Evolutionary conservation across 768 basidiomycete genomes (phyloP).

Genomic region (Leucosporidium yakuticum): DNA sequence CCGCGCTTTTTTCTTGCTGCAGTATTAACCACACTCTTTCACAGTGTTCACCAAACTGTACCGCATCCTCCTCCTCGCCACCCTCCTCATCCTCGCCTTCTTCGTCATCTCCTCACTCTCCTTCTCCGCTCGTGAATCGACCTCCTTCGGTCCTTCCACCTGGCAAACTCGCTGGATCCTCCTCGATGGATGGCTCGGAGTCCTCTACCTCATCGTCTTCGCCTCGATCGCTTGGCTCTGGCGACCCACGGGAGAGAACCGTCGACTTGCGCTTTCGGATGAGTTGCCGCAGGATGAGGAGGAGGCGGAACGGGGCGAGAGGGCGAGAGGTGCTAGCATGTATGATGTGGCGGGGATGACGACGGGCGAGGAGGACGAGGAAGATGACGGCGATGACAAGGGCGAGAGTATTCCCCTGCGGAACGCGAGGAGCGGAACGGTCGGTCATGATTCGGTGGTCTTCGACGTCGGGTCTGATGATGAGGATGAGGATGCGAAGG

Average conservation of each 20-base stretch:
- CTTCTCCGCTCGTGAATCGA: slow-evolving; percentile 82
- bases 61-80: slow-evolving; percentile 73
- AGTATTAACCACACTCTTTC: slow-evolving; percentile 49
- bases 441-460: neutral
- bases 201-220: slow-evolving; percentile 67
- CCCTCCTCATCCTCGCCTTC: slow-evolving; percentile 75
- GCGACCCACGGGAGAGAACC: slow-evolving; percentile 84
- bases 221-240: slow-evolving; percentile 77
- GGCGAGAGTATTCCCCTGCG: neutral
- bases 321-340: slow-evolving; percentile 66
- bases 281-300: slow-evolving; percentile 92
- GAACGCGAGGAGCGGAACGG: neutral
- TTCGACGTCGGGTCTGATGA: neutral
- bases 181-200: slow-evolving; percentile 85
- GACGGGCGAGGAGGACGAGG: slow-evolving; percentile 52
- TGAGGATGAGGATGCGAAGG: neutral
- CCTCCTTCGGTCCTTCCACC: slow-evolving; percentile 30
- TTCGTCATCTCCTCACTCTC: slow-evolving; percentile 87
- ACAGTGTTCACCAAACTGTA: slow-evolving; percentile 83
- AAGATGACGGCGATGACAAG: slow-evolving; percentile 7
- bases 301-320: slow-evolving; percentile 74
- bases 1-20: neutral
- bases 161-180: slow-evolving; percentile 73
- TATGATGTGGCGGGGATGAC: slow-evolving; percentile 55
- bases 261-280: slow-evolving; percentile 89